Conservation (phyloP, 1,284 basidiomycete species). For the Apiotrichum veenhuisii region DNA sequence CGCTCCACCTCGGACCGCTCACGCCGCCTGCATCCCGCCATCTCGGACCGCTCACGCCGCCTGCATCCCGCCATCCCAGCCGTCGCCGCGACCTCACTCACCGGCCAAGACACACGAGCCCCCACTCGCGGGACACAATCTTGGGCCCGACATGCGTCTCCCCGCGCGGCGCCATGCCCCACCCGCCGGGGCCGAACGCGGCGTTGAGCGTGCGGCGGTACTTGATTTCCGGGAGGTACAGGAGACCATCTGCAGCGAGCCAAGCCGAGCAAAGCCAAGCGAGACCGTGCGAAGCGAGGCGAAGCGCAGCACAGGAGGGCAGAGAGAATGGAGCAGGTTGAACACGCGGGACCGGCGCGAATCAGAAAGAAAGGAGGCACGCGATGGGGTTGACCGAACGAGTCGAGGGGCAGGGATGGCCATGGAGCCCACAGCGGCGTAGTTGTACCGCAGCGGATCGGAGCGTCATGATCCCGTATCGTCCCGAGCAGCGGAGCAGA, state of each 20-base stretch:
- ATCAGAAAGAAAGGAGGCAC: too few relatives aligned
- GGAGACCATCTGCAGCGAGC: constrained; percentile 87
- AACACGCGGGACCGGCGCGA: too few relatives aligned
- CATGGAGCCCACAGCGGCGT: too few relatives aligned
- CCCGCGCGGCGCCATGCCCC: constrained; percentile 91
- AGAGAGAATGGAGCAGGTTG: too few relatives aligned
- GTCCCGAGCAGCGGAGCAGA: too few relatives aligned
- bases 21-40: too few relatives aligned
- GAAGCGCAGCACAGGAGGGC: background rate
- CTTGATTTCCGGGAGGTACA: constrained; percentile 97
- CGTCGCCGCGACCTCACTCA: constrained; percentile 45
- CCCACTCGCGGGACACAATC: constrained; percentile 91
- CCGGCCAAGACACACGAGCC: constrained; percentile 88
- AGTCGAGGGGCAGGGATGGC: too few relatives aligned
- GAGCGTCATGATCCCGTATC: too few relatives aligned
- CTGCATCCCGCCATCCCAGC: background rate
- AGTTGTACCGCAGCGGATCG: too few relatives aligned
- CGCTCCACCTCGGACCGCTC: too few relatives aligned
- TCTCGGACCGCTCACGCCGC: too few relatives aligned
- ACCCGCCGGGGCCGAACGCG: constrained; percentile 94
- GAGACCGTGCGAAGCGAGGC: background rate
- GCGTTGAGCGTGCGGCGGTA: constrained; percentile 91
- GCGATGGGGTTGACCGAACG: too few relatives aligned
- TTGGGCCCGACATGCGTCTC: constrained; percentile 87
- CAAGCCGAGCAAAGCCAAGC: background rate